Percentiles rank a stretch among this genome's conserved stretches.
phyloP scores from a whole-genome alignment of 2,329 filamentous ascomycete species.

The Aspergillus intermedius region DNA sequence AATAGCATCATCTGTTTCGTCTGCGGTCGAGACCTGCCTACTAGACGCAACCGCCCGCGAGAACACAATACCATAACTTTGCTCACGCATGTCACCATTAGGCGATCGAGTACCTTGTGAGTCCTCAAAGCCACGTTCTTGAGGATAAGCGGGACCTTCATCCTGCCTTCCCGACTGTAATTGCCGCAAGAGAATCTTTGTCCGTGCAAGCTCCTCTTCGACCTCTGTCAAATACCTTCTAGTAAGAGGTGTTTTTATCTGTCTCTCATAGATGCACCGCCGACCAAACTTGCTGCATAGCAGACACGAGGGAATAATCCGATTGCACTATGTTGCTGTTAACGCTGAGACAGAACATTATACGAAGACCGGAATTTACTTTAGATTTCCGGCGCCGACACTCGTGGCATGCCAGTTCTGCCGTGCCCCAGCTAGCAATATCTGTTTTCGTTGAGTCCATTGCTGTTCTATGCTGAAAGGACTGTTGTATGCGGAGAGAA shows the following conservation, averaged over 20 bases:
- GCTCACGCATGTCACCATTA: not conserved
- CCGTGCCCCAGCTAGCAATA: not conserved
- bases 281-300: slow-evolving; percentile 40
- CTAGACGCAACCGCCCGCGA: no score
- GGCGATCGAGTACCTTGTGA: not conserved
- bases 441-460: not conserved
- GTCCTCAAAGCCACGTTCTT: not conserved
- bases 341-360: not conserved
- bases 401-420: slow-evolving; percentile 25
- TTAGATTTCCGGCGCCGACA: slow-evolving; percentile 36
- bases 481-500: not conserved
- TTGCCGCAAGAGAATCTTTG: slow-evolving; percentile 12
- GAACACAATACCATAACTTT: not conserved
- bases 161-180: not conserved
- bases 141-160: not conserved
- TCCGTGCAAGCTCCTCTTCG: slow-evolving; percentile 34
- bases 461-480: no score
- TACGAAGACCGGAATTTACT: slow-evolving; percentile 1
- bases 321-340: slow-evolving; percentile 27
- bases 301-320: slow-evolving; percentile 33
- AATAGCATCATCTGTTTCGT: not conserved
- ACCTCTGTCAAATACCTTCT: slow-evolving; percentile 43
- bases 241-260: slow-evolving; percentile 44
- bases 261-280: slow-evolving; percentile 46
- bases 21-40: not conserved